A percentile compares a stretch with the other conserved stretches of the same genome.
Evolutionary conservation across 2,329 filamentous ascomycete genomes (phyloP).

Genomic region (Ustulina deusta): DNA sequence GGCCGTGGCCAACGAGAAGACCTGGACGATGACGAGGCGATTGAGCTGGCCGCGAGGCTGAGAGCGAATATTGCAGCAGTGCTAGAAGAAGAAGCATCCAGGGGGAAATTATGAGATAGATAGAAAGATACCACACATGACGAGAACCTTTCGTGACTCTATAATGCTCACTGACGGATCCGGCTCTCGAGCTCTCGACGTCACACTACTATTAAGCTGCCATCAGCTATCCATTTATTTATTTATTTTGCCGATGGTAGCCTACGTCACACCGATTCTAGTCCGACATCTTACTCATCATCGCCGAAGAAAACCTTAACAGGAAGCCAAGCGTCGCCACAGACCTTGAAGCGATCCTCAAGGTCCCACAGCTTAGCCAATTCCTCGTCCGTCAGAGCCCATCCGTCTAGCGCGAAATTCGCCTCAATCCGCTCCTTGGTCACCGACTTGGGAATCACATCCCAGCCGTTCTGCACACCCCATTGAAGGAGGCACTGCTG

Average conservation of each 20-base stretch:
- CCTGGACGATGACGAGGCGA: constrained; percentile 80
- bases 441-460: constrained; percentile 87
- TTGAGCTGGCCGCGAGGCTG: constrained; percentile 67
- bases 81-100: constrained; percentile 57
- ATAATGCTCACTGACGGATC: not conserved
- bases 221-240: constrained; percentile 19
- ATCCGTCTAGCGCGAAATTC: constrained; percentile 82
- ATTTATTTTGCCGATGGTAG: constrained; percentile 18
- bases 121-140: constrained; percentile 9
- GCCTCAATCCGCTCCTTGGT: constrained; percentile 77
- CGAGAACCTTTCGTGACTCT: not conserved
- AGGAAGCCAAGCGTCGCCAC: constrained; percentile 78
- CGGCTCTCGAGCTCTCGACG: constrained; percentile 1
- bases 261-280: constrained; percentile 5
- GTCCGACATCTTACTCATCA: constrained; percentile 69
- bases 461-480: constrained; percentile 84
- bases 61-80: constrained; percentile 63
- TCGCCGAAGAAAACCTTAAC: constrained; percentile 86
- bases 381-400: constrained; percentile 79
- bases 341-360: constrained; percentile 84
- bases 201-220: constrained; percentile 13
- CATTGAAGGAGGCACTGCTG: constrained; percentile 84
- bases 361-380: constrained; percentile 74
- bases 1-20: constrained; percentile 78
- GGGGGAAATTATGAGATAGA: constrained; percentile 50